Evolutionary conservation across 176 grass and related monocot genomes (phyloP).

Genomic region (Calamus simplicifolius): DNA sequence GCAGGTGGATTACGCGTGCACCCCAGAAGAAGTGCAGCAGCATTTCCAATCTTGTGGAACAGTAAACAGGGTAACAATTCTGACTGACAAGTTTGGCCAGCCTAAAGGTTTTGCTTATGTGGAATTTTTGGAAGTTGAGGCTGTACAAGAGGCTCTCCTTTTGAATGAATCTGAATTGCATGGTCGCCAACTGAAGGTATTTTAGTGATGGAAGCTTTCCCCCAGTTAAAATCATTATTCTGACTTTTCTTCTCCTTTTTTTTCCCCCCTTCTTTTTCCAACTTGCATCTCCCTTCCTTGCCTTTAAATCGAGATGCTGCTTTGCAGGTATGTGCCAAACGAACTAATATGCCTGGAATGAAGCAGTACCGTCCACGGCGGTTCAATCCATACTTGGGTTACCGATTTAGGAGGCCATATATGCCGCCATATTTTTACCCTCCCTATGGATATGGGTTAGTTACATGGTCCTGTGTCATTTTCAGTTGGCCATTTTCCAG

Average conservation of each 20-base stretch:
- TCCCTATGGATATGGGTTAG: conserved; percentile 67
- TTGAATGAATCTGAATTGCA: conserved; percentile 66
- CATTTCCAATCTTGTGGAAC: conserved; percentile 84
- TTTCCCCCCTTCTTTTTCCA: not conserved
- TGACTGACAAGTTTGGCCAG: conserved; percentile 76
- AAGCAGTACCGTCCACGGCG: conserved; percentile 55
- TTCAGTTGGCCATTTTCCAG: not conserved
- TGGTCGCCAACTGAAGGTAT: conserved; percentile 60
- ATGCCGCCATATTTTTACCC: conserved; percentile 35
- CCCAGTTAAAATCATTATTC: not conserved
- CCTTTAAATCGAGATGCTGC: not conserved
- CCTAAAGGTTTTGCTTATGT: conserved; percentile 85
- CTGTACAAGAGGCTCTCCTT: conserved; percentile 63
- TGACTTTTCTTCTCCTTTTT: not conserved
- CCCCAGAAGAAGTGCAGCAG: conserved; percentile 82
- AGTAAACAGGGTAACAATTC: conserved; percentile 71
- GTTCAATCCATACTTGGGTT: conserved; percentile 47
- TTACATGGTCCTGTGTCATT: not conserved
- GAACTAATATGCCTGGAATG: conserved; percentile 70
- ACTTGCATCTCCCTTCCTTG: too few relatives aligned
- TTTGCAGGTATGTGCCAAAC: conserved; percentile 52
- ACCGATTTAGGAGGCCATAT: conserved; percentile 60
- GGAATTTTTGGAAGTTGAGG: conserved; percentile 71
- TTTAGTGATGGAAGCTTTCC: not conserved
- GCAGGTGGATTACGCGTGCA: conserved; percentile 81